Evolutionary conservation across 1,284 basidiomycete genomes (phyloP), one percentile per base, ranked within the genome.

Genomic region (Fomitopsis palustris): DNA sequence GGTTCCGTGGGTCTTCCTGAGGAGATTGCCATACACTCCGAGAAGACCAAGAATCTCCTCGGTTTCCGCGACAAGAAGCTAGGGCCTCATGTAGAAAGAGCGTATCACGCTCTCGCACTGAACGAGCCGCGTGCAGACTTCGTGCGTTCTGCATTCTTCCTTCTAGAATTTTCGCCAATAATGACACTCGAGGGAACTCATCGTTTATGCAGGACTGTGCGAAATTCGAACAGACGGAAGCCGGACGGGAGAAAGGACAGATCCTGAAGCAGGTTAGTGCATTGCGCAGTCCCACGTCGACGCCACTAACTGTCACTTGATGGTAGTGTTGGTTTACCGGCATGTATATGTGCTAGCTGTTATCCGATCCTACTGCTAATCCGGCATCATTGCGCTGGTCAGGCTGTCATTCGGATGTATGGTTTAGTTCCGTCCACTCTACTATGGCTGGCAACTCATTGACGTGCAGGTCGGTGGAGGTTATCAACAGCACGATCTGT

Each of bases 1-100:
- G 86, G 86, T 14, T 80, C 85, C n/a, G 69, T 88, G 31, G 88
- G 87, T 10, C 69, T 90, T n/a, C 88, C 87, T 1, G 83, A 85
- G 64, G 86, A 88, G 62, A 65, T 89, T 16, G 78, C 78, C 3
- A 66, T 77, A 42, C 70, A 71, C 58, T 67, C 74, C 60, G 64
- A 73, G 55, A 73, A 79, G 65, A 67, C 81, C 58, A 69, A 70
- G 57, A 75, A 72, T 12, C 72, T 89, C 4, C 88, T 87, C 64
- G 87, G 87, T 19, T 87, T 90, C 65, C 78, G 78, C 12, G 84
- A 88, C 64, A 77, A 74, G 17, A 62, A 73, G 19, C 73, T 90
- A 14, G 87, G 87, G 27, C 74, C 78, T 19, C 87, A 90, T 67
- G 72, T 90, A 31, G 78, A 86, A 61, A 71, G 77, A 37, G 85